These are phyloP conservation scores for Ogataea naganishii DNA, from an alignment of 805 yeast species.

Conservation along the genomic window DNA sequence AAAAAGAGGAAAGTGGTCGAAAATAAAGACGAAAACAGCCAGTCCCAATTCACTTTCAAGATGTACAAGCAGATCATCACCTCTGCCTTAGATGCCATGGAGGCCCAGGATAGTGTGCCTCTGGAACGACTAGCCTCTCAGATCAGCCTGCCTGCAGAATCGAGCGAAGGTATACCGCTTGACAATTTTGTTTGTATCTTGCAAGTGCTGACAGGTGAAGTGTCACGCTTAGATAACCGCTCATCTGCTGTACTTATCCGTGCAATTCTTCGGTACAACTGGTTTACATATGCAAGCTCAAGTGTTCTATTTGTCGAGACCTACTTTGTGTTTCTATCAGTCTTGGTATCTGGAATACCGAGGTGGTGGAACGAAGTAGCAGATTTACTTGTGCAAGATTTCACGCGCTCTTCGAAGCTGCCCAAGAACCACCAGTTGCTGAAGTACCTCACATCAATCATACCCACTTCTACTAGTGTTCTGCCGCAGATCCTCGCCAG, in stretches of 20 bases:
- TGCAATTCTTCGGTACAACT: conserved; percentile 53
- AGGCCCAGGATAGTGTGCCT: conserved; percentile 43
- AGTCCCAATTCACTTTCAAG: conserved; percentile 17
- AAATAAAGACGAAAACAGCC: too few relatives aligned
- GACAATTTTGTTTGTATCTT: conserved; percentile 48
- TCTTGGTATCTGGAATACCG: conserved; percentile 78
- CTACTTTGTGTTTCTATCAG: conserved; percentile 66
- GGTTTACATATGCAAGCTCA: conserved; percentile 43
- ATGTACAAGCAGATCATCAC: conserved; percentile 35
- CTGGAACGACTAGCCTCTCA: conserved; percentile 54
- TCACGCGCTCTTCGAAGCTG: conserved; percentile 23
- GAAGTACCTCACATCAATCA: conserved; percentile 52
- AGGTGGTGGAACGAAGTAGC: conserved; percentile 88
- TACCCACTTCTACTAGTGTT: conserved; percentile 72
- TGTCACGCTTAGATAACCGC: conserved; percentile 57
- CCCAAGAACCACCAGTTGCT: conserved; percentile 57
- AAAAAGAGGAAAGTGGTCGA: too few relatives aligned
- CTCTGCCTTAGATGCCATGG: conserved; percentile 64
- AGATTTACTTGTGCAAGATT: conserved; percentile 54
- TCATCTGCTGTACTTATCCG: conserved; percentile 44
- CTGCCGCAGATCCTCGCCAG: conserved; percentile 49
- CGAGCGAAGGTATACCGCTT: conserved; percentile 45
- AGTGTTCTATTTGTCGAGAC: conserved; percentile 30
- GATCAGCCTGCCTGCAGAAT: conserved; percentile 41
- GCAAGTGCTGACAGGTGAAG: conserved; percentile 49